phyloP scores from a whole-genome alignment of 768 basidiomycete species.

The Tricholoma flavovirens region DNA sequence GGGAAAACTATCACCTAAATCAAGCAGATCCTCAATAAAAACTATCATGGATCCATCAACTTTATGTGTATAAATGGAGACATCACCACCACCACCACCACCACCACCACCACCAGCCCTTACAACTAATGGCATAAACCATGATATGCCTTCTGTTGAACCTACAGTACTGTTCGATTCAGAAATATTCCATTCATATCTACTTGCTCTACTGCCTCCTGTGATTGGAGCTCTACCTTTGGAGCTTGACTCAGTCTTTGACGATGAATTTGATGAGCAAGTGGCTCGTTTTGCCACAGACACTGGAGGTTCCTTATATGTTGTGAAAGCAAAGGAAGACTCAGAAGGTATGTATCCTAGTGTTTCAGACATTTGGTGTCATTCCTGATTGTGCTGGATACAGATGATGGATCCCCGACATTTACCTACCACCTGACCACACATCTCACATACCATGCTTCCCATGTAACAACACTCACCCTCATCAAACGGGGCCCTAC shows the following conservation, averaged over 20 bases:
- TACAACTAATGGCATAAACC: slow-evolving; percentile 24
- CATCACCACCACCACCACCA: no score
- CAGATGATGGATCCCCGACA: slow-evolving; percentile 55
- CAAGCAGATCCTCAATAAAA: slow-evolving; percentile 9
- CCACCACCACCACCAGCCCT: no score
- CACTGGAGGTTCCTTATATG: slow-evolving; percentile 71
- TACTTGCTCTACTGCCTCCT: slow-evolving; percentile 69
- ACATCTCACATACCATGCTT: slow-evolving; percentile 73
- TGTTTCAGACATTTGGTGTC: slow-evolving; percentile 8
- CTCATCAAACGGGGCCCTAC: slow-evolving; percentile 88
- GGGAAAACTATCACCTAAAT: slow-evolving; percentile 10
- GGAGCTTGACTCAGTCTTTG: slow-evolving; percentile 66
- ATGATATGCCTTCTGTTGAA: slow-evolving; percentile 21
- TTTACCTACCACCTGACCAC: slow-evolving; percentile 65
- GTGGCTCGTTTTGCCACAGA: slow-evolving; percentile 73
- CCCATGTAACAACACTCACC: slow-evolving; percentile 80
- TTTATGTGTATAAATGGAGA: not conserved
- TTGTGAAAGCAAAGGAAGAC: slow-evolving; percentile 74
- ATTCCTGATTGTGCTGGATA: slow-evolving; percentile 4
- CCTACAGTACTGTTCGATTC: slow-evolving; percentile 52
- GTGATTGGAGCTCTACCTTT: slow-evolving; percentile 60
- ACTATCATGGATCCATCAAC: not conserved
- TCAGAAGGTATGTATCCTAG: slow-evolving; percentile 50
- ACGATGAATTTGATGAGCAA: slow-evolving; percentile 69
- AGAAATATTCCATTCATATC: slow-evolving; percentile 62